phyloP scores from a whole-genome alignment of 371 early-diverging fungal species.

The Syncephalastrum racemosum region DNA sequence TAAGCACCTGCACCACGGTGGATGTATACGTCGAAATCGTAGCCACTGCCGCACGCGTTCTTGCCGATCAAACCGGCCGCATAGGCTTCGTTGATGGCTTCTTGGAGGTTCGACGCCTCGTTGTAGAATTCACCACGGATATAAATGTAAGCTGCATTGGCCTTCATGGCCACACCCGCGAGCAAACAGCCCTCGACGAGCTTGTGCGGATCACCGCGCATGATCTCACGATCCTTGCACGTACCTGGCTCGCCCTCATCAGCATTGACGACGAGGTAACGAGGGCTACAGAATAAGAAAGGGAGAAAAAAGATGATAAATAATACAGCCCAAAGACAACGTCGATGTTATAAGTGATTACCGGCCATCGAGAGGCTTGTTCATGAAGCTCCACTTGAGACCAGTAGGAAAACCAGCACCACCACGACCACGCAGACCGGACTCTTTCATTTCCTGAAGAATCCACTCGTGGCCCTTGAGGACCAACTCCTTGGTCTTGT shows the following conservation, averaged over 20 bases:
- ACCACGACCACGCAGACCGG: slow-evolving; percentile 96
- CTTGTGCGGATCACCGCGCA: slow-evolving; percentile 98
- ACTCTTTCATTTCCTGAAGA: slow-evolving; percentile 93
- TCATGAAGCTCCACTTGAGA: slow-evolving; percentile 98
- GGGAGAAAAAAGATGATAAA: too few species aligned
- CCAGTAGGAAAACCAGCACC: slow-evolving; percentile 98
- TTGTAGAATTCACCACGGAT: slow-evolving; percentile 98
- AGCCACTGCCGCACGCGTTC: slow-evolving; percentile 96
- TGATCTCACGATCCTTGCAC: slow-evolving; percentile 98
- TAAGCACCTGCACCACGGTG: slow-evolving; percentile 98
- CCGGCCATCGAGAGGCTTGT: slow-evolving; percentile 87
- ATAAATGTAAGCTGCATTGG: slow-evolving; percentile 97
- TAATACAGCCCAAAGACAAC: not conserved
- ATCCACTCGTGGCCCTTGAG: slow-evolving; percentile 97
- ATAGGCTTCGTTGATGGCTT: slow-evolving; percentile 95
- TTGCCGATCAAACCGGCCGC: slow-evolving; percentile 93
- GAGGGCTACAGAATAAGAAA: slow-evolving; percentile 55
- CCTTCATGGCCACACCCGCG: slow-evolving; percentile 97
- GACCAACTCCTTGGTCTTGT: slow-evolving; percentile 97
- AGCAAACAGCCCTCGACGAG: slow-evolving; percentile 95
- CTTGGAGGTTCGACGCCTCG: slow-evolving; percentile 93
- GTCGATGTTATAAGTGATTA: slow-evolving; percentile 26
- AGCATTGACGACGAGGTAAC: slow-evolving; percentile 96
- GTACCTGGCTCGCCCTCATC: slow-evolving; percentile 99
- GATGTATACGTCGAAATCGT: slow-evolving; percentile 95